These are phyloP conservation scores for Tuber aestivum DNA, from an alignment of 495 filamentous ascomycete genomes.

Conservation along the genomic window DNA sequence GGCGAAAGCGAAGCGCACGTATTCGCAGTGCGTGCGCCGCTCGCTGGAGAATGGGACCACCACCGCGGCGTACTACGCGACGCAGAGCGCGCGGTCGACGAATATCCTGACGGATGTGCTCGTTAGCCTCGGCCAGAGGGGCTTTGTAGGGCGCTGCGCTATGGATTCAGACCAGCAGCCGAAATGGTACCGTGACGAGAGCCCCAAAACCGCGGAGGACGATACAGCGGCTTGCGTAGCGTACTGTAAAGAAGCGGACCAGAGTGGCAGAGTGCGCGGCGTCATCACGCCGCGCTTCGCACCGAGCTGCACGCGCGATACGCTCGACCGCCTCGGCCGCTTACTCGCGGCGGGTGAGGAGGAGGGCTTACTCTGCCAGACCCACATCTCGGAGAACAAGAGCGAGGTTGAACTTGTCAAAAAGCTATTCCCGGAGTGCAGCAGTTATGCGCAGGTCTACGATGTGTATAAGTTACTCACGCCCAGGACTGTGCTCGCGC, in stretches of 20 bases:
- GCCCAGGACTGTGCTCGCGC: conserved; percentile 71
- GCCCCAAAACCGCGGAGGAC: conserved; percentile 51
- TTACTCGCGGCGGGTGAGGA: conserved; percentile 50
- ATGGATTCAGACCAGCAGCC: conserved; percentile 73
- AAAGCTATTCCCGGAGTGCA: conserved; percentile 59
- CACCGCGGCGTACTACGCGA: conserved; percentile 85
- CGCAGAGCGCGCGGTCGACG: conserved; percentile 70
- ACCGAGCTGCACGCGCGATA: conserved; percentile 59
- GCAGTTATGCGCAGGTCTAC: conserved; percentile 72
- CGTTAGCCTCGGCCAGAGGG: conserved; percentile 68
- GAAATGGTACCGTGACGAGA: conserved; percentile 66
- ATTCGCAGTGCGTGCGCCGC: conserved; percentile 65
- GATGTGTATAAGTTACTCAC: conserved; percentile 64
- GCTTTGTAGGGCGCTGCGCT: conserved; percentile 82
- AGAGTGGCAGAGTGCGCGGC: conserved; percentile 57
- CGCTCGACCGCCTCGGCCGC: conserved; percentile 57
- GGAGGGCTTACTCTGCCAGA: conserved; percentile 68
- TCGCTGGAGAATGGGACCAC: conserved; percentile 88
- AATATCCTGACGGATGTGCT: conserved; percentile 83
- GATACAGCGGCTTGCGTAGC: conserved; percentile 58
- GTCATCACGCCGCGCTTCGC: conserved; percentile 91
- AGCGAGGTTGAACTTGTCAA: conserved; percentile 65
- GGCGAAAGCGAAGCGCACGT: conserved; percentile 55
- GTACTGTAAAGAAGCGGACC: conserved; percentile 62
- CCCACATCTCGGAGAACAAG: conserved; percentile 83